phyloP scores from a whole-genome alignment of 257 asterid genomes.

The Forsythia suspensa region DNA sequence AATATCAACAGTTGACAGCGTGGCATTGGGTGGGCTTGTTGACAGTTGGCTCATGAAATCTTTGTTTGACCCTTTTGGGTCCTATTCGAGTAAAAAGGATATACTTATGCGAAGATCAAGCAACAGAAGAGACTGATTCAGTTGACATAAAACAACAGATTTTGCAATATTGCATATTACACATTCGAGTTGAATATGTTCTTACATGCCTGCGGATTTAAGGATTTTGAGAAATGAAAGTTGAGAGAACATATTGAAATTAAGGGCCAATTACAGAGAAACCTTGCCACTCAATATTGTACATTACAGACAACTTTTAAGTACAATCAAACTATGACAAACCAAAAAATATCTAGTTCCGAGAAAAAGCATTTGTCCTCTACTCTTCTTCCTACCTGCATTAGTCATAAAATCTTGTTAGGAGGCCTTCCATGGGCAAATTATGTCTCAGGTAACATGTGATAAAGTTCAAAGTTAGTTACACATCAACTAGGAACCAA shows the following conservation, averaged over 20 bases:
- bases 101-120: too few species aligned
- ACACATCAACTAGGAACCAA: not conserved
- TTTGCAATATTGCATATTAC: not conserved
- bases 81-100: too few species aligned
- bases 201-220: not conserved
- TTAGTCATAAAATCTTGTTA: not conserved
- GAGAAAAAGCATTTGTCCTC: slow-evolving; percentile 18
- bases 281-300: too few species aligned
- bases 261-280: too few species aligned
- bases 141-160: too few species aligned
- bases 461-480: not conserved
- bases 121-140: too few species aligned
- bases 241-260: too few species aligned
- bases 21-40: too few species aligned
- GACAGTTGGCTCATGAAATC: too few species aligned
- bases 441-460: not conserved
- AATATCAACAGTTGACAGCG: too few species aligned
- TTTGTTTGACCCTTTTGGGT: too few species aligned
- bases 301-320: slow-evolving; percentile 8
- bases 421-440: not conserved
- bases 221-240: not conserved
- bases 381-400: slow-evolving; percentile 30
- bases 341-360: not conserved
- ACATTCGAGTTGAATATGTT: slow-evolving; percentile 34
- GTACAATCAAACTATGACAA: not conserved